Evolutionary conservation across 208 protist species (phyloP).

Genomic region (Leptomonas pyrrhocoris): DNA sequence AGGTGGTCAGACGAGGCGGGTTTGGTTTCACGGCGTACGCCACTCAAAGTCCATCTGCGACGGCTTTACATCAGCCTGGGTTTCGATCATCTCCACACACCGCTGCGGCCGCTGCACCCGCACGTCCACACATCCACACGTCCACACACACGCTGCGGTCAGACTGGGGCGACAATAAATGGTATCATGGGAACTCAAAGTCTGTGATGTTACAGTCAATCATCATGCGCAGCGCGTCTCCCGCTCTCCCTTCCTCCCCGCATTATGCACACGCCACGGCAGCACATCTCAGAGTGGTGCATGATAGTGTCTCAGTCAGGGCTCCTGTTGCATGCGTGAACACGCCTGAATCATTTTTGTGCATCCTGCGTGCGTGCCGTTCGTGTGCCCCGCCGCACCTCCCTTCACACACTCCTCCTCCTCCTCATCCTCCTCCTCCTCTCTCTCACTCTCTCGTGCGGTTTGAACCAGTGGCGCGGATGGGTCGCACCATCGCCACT

Average conservation of each 20-base stretch:
- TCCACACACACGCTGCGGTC: slow-evolving; percentile 1
- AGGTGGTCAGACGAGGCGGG: slow-evolving; percentile 1
- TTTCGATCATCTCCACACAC: slow-evolving; percentile 10
- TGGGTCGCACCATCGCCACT: slow-evolving; percentile 23
- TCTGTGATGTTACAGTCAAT: slow-evolving; percentile 30
- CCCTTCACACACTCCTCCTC: not conserved
- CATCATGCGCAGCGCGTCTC: slow-evolving; percentile 2
- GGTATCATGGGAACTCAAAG: slow-evolving; percentile 21
- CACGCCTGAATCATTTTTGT: slow-evolving; percentile 25
- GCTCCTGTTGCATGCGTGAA: slow-evolving; percentile 14
- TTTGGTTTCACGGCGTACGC: slow-evolving; percentile 5
- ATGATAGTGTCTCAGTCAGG: slow-evolving; percentile 6
- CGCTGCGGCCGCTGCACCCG: not conserved
- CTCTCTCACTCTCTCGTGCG: too few species aligned
- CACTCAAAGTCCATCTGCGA: slow-evolving; percentile 7
- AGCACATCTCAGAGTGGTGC: not conserved
- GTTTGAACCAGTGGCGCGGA: slow-evolving; percentile 27
- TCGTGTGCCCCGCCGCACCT: not conserved
- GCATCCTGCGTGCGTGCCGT: slow-evolving; percentile 18
- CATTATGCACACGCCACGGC: too few species aligned
- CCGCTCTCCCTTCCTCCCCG: too few species aligned
- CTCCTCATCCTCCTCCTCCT: slow-evolving; percentile 1
- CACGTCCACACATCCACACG: not conserved
- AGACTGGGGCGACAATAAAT: slow-evolving; percentile 18
- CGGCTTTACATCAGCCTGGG: slow-evolving; percentile 9